phyloP scores from a whole-genome alignment of 1,284 basidiomycete genomes.

The Trichosporon sp. region DNA sequence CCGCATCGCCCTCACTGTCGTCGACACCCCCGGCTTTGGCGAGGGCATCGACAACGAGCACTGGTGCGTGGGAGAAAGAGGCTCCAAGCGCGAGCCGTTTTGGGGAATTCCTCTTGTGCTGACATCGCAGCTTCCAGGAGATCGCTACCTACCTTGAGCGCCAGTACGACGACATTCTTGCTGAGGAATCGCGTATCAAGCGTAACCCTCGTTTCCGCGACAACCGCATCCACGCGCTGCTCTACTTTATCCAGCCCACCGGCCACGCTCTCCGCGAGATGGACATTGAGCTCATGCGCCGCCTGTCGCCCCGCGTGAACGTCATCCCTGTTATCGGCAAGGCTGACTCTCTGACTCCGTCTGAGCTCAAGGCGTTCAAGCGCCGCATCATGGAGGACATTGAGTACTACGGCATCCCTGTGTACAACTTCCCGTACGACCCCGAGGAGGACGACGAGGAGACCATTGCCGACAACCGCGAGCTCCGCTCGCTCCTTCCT shows the following conservation, averaged over 20 bases:
- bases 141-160: constrained; percentile 96
- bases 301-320: constrained; percentile 92
- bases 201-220: constrained; percentile 99
- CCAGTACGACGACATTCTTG: constrained; percentile 98
- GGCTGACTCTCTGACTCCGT: constrained; percentile 88
- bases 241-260: constrained; percentile 97
- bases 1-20: constrained; percentile 94
- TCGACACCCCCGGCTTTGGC: constrained; percentile 98
- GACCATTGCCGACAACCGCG: constrained; percentile 95
- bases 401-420: constrained; percentile 95
- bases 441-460: constrained; percentile 99
- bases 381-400: constrained; percentile 96
- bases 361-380: constrained; percentile 90
- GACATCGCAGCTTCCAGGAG: constrained; percentile 72
- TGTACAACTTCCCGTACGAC: constrained; percentile 99
- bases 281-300: constrained; percentile 98
- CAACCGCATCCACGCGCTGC: constrained; percentile 89
- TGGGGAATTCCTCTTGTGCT: background rate
- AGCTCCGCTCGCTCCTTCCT: constrained; percentile 82
- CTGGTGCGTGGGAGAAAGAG: constrained; percentile 60
- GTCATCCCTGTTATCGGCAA: constrained; percentile 99
- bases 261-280: constrained; percentile 91
- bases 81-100: background rate
- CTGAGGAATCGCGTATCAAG: constrained; percentile 98
- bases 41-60: constrained; percentile 99